These are phyloP conservation scores for Aschersonia sp. DNA, from an alignment of 2,329 filamentous ascomycete species.

Conservation along the genomic window DNA sequence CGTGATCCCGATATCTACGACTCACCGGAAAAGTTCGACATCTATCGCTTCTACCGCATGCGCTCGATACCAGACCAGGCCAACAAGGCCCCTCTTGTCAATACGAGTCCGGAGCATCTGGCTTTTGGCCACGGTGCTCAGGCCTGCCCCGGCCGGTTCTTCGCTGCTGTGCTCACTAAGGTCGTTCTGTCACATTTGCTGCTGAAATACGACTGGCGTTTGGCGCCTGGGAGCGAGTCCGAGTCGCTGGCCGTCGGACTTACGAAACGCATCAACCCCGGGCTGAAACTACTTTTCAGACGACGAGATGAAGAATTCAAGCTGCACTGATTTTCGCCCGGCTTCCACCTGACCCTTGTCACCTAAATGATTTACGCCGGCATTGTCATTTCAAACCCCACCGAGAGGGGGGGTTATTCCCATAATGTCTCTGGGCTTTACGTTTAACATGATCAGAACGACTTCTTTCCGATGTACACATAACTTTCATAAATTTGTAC, in stretches of 20 bases:
- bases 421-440: too few species aligned
- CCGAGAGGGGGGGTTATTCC: too few species aligned
- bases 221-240: constrained; percentile 1
- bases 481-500: too few species aligned
- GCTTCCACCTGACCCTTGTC: neutral
- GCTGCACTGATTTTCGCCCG: neutral
- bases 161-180: constrained; percentile 3
- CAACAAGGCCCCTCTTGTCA: constrained; percentile 4
- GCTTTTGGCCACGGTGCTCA: constrained; percentile 5
- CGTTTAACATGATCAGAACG: too few species aligned
- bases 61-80: constrained; percentile 1
- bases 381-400: too few species aligned
- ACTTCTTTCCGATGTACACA: too few species aligned
- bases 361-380: too few species aligned
- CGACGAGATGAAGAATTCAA: constrained; percentile 4
- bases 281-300: constrained; percentile 1
- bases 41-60: constrained; percentile 6
- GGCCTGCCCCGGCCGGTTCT: constrained; percentile 5
- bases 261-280: constrained; percentile 4
- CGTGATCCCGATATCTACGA: constrained; percentile 3
- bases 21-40: constrained; percentile 3
- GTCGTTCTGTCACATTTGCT: constrained; percentile 4
- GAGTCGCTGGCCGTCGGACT: constrained; percentile 3
- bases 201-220: constrained; percentile 5
- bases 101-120: constrained; percentile 4